Evolutionary conservation across 2,329 filamentous ascomycete species (phyloP).

Genomic region (Xenoacremonium recifei): DNA sequence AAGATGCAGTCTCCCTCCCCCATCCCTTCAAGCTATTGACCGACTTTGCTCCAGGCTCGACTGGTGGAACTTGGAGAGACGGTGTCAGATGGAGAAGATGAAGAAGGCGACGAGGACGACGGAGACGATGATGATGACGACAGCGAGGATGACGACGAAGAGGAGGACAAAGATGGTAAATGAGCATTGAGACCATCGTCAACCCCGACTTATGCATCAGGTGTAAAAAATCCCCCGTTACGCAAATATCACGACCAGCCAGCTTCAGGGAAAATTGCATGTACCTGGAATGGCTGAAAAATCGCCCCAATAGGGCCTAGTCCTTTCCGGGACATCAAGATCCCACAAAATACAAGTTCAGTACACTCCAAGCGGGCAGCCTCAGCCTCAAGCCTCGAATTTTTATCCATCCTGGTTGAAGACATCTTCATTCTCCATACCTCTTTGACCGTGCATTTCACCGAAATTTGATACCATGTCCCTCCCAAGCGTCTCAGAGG

Average conservation of each 20-base stretch:
- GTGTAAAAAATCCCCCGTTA: constrained; percentile 24
- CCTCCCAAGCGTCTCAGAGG: constrained; percentile 23
- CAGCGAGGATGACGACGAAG: constrained; percentile 29
- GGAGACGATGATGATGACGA: constrained; percentile 49
- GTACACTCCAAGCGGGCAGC: too few species aligned
- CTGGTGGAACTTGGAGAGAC: constrained; percentile 65
- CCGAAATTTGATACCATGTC: constrained; percentile 29
- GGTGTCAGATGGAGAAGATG: constrained; percentile 76
- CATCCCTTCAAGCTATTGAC: too few species aligned
- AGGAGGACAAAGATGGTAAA: constrained; percentile 5
- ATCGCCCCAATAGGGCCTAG: constrained; percentile 26
- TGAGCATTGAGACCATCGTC: constrained; percentile 3
- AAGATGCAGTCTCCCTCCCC: too few species aligned
- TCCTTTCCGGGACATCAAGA: constrained; percentile 35
- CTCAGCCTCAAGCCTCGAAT: too few species aligned
- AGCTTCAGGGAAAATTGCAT: constrained; percentile 29
- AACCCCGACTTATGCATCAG: constrained; percentile 5
- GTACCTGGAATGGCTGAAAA: constrained; percentile 8
- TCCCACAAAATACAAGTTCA: constrained; percentile 29
- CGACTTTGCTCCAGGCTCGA: constrained; percentile 43
- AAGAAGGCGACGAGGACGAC: constrained; percentile 56
- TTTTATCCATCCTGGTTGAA: too few species aligned
- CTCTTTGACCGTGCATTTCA: too few species aligned
- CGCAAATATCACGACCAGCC: constrained; percentile 25
- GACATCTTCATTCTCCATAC: too few species aligned